Evolutionary conservation across 805 yeast species (phyloP).

Genomic region (Babjeviella inositovora): DNA sequence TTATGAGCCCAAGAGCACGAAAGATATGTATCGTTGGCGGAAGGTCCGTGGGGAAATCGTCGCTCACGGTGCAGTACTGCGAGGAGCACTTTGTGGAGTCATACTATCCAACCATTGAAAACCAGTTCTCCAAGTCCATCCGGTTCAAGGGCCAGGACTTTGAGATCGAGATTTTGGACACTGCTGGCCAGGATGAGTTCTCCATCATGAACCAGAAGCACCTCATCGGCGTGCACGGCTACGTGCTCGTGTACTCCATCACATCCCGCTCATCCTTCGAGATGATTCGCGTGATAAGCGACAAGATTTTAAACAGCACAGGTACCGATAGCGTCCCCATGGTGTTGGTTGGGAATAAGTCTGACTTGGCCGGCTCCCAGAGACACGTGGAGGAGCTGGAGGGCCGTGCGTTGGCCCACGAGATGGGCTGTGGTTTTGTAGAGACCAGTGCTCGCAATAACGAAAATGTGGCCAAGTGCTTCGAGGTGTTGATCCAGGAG

Average conservation of each 20-base stretch:
- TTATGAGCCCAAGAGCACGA: conserved; percentile 13
- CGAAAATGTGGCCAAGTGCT: conserved; percentile 37
- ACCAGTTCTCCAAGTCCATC: conserved; percentile 61
- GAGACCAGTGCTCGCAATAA: conserved; percentile 34
- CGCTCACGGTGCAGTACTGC: conserved; percentile 70
- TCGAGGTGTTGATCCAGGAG: conserved; percentile 39
- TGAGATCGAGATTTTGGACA: conserved; percentile 73
- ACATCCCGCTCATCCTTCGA: conserved; percentile 68
- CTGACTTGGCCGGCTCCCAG: conserved; percentile 17
- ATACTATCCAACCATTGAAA: conserved; percentile 85
- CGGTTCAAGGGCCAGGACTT: conserved; percentile 59
- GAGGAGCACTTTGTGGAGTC: conserved; percentile 82
- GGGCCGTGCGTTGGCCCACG: conserved; percentile 21
- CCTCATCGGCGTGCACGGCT: conserved; percentile 72
- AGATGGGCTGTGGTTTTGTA: conserved; percentile 23
- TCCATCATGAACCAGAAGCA: conserved; percentile 67
- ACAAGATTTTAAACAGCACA: conserved; percentile 61
- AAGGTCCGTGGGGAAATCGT: conserved; percentile 46
- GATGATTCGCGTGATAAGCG: conserved; percentile 59
- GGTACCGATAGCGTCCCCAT: conserved; percentile 31
- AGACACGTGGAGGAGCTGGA: conserved; percentile 15
- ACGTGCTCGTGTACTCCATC: conserved; percentile 68
- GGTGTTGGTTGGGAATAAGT: conserved; percentile 29
- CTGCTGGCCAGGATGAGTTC: conserved; percentile 90
- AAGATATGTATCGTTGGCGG: conserved; percentile 28